These are phyloP conservation scores for Tricholoma sp. DNA, from an alignment of 768 basidiomycete species.

Conservation along the genomic window DNA sequence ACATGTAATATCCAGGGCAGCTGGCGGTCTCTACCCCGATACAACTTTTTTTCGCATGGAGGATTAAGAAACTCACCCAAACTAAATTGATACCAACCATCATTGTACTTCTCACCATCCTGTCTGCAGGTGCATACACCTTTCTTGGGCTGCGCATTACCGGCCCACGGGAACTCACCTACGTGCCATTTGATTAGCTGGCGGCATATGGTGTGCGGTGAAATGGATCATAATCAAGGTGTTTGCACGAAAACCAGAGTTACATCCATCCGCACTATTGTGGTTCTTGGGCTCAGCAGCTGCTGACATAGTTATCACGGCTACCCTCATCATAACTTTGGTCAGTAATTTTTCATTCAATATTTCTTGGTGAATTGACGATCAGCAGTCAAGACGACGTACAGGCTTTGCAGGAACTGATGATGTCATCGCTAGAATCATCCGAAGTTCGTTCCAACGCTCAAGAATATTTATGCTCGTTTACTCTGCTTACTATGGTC, in stretches of 20 bases:
- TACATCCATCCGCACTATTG: background rate
- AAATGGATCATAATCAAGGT: background rate
- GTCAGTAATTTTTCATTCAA: background rate
- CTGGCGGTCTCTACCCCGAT: conserved; percentile 17
- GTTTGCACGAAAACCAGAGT: background rate
- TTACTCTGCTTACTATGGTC: background rate
- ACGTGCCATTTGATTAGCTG: background rate
- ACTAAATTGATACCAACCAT: conserved; percentile 12
- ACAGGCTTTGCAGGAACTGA: background rate
- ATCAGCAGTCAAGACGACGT: background rate
- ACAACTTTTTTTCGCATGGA: conserved; percentile 18
- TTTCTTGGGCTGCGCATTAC: no score
- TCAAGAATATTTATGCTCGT: background rate
- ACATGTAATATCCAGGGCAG: conserved; percentile 3
- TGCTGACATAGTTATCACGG: background rate
- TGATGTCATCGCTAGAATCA: background rate
- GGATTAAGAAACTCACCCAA: conserved; percentile 13
- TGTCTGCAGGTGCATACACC: conserved; percentile 10
- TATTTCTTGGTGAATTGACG: background rate
- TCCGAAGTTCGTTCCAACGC: background rate
- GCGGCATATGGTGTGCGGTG: background rate
- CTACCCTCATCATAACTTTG: background rate
- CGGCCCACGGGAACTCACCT: background rate
- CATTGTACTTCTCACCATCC: conserved; percentile 9
- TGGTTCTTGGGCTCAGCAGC: background rate